These are phyloP conservation scores for Lichtheimia hyalospora DNA, from an alignment of 371 early-diverging fungal species.

Conservation along the genomic window DNA sequence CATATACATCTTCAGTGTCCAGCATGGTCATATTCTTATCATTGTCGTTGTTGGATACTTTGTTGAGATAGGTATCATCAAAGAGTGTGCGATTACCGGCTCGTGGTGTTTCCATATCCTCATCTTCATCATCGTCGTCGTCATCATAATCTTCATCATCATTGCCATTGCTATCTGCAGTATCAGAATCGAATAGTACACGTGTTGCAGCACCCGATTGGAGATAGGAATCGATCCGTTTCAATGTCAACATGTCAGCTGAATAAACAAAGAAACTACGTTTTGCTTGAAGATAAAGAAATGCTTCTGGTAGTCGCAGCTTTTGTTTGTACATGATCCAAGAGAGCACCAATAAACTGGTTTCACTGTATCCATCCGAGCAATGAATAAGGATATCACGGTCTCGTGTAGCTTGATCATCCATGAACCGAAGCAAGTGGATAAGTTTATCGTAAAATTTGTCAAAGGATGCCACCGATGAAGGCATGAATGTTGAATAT, in stretches of 20 bases:
- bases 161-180: not conserved
- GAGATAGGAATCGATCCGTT: slow-evolving; percentile 22
- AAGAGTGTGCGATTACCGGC: slow-evolving; percentile 14
- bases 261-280: slow-evolving; percentile 68
- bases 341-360: slow-evolving; percentile 45
- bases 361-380: slow-evolving; percentile 64
- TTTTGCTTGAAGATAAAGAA: slow-evolving; percentile 49
- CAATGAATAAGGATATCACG: slow-evolving; percentile 58
- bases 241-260: slow-evolving; percentile 46
- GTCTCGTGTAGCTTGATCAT: slow-evolving; percentile 25
- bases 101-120: not conserved
- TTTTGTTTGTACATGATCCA: slow-evolving; percentile 56
- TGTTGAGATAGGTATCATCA: slow-evolving; percentile 25
- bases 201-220: slow-evolving; percentile 1
- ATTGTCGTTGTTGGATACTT: slow-evolving; percentile 19
- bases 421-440: slow-evolving; percentile 38
- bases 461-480: slow-evolving; percentile 20
- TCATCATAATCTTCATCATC: not conserved
- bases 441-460: slow-evolving; percentile 22
- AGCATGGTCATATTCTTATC: slow-evolving; percentile 14
- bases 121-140: slow-evolving; percentile 1
- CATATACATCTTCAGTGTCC: slow-evolving; percentile 2
- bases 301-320: slow-evolving; percentile 55
- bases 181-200: not conserved
- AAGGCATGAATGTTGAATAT: slow-evolving; percentile 27